phyloP scores from a whole-genome alignment of 108 stramenopile genomes.

The Epithemia pelagica region DNA sequence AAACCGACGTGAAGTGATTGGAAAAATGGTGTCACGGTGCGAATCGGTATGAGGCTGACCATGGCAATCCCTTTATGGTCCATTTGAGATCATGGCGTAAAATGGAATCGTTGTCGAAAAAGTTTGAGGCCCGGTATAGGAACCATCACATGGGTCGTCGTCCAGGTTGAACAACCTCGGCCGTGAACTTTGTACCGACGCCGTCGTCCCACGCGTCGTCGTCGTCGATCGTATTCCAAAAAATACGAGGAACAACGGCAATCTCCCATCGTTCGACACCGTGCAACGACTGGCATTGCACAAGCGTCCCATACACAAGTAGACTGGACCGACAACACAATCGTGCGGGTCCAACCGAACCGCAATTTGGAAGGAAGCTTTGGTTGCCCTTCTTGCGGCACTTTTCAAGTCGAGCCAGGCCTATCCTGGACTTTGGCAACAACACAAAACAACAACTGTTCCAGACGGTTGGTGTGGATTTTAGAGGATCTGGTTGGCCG shows the following conservation, averaged over 20 bases:
- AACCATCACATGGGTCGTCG: conserved; percentile 12
- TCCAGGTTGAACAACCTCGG: neutral
- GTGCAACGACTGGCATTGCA: neutral
- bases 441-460: too few relatives aligned
- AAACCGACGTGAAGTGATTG: conserved; percentile 5
- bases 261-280: conserved; percentile 5
- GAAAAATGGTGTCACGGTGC: conserved; percentile 4
- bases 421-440: too few relatives aligned
- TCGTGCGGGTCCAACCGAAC: conserved; percentile 11
- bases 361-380: conserved; percentile 7
- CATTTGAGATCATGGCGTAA: neutral
- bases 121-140: too few relatives aligned
- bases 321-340: conserved; percentile 16
- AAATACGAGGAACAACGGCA: too few relatives aligned
- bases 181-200: neutral
- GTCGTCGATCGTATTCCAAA: neutral
- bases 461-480: too few relatives aligned
- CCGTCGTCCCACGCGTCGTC: neutral
- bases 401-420: too few relatives aligned
- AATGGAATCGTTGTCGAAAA: neutral
- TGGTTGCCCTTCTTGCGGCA: conserved; percentile 1
- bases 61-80: neutral
- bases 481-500: too few relatives aligned
- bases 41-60: neutral
- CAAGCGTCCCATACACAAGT: neutral